phyloP scores from a whole-genome alignment of 495 filamentous ascomycete genomes.

The Neurospora discreta region DNA sequence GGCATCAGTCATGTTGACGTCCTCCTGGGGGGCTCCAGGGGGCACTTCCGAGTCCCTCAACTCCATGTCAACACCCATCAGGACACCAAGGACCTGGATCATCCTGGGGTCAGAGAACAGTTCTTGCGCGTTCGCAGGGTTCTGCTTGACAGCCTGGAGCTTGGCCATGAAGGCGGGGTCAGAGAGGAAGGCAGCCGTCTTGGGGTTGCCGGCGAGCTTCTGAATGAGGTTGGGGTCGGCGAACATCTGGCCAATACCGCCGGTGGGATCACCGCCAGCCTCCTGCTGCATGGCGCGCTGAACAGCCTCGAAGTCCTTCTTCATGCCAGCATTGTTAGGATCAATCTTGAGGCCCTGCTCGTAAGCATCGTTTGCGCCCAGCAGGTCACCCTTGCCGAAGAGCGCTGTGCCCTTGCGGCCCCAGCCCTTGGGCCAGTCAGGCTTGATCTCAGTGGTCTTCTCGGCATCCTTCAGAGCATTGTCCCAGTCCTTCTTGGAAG shows the following conservation, averaged over 20 bases:
- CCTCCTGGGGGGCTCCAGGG: conserved; percentile 47
- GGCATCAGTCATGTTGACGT: conserved; percentile 68
- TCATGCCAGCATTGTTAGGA: conserved; percentile 82
- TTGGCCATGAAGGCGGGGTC: conserved; percentile 86
- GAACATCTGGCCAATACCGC: conserved; percentile 81
- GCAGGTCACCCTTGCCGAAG: conserved; percentile 75
- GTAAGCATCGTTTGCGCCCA: conserved; percentile 79
- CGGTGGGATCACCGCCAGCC: conserved; percentile 50
- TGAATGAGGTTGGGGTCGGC: conserved; percentile 79
- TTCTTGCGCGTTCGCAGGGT: conserved; percentile 67
- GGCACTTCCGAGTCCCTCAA: conserved; percentile 48
- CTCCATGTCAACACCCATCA: conserved; percentile 90
- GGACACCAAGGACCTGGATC: conserved; percentile 84
- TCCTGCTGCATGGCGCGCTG: conserved; percentile 83
- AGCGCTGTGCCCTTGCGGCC: conserved; percentile 82
- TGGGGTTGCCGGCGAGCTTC: conserved; percentile 88
- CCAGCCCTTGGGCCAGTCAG: conserved; percentile 97
- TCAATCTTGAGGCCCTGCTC: conserved; percentile 86
- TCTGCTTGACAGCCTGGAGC: conserved; percentile 65
- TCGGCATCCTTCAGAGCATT: conserved; percentile 80
- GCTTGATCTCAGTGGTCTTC: conserved; percentile 87
- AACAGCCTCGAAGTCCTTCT: conserved; percentile 72
- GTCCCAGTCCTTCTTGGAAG: conserved; percentile 77
- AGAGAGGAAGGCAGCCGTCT: conserved; percentile 74
- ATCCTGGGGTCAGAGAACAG: conserved; percentile 84